These are phyloP conservation scores for Fusarium nodosum DNA, from an alignment of 2,329 filamentous ascomycete genomes.

Conservation along the genomic window DNA sequence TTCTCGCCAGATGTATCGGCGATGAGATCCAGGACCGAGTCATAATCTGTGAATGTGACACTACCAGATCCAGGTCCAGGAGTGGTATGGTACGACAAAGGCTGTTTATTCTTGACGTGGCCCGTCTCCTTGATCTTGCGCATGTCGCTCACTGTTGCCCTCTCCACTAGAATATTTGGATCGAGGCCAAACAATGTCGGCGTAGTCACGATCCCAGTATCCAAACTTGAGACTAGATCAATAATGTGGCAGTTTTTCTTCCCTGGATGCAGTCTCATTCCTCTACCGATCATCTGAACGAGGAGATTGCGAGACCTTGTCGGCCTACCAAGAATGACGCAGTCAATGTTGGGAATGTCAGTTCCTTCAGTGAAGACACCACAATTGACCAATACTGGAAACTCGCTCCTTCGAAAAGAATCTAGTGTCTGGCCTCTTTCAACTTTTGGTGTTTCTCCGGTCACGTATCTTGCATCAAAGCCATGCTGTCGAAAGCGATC, in stretches of 20 bases:
- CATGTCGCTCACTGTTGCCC: constrained; percentile 74
- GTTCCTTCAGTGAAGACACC: constrained; percentile 98
- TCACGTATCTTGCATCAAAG: constrained; percentile 88
- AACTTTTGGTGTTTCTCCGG: constrained; percentile 79
- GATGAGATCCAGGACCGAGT: constrained; percentile 90
- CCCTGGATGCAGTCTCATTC: constrained; percentile 83
- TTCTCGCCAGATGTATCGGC: constrained; percentile 82
- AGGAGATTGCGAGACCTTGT: constrained; percentile 94
- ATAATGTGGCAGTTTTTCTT: constrained; percentile 95
- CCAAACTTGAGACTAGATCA: constrained; percentile 91
- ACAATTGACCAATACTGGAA: constrained; percentile 92
- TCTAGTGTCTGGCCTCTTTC: constrained; percentile 78
- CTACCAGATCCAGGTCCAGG: constrained; percentile 52
- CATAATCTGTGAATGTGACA: constrained; percentile 90
- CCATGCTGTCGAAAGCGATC: constrained; percentile 81
- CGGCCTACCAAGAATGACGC: constrained; percentile 86
- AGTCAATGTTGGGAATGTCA: constrained; percentile 97
- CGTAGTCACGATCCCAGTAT: constrained; percentile 87
- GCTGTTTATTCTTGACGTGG: constrained; percentile 49
- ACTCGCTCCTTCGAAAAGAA: constrained; percentile 81
- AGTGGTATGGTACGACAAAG: constrained; percentile 25
- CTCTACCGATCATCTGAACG: constrained; percentile 97
- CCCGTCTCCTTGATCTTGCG: constrained; percentile 63
- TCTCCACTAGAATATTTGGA: constrained; percentile 79
- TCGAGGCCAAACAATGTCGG: constrained; percentile 95